Evolutionary conservation across 306 rosid species (phyloP).

Genomic region (Malus asiatica): DNA sequence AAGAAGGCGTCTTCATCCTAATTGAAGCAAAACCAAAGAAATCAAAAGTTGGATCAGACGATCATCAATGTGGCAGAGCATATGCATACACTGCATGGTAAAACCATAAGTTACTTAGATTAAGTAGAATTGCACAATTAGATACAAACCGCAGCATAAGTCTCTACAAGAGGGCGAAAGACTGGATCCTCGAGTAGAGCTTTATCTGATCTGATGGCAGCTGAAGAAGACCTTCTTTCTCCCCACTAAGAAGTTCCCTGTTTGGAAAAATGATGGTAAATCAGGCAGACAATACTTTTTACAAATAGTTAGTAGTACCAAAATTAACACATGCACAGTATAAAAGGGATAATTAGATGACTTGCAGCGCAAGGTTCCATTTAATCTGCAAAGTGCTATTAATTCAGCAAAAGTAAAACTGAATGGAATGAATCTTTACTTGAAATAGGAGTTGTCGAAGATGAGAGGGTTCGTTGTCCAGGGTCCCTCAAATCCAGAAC

Average conservation of each 20-base stretch:
- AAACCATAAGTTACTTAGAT: background rate
- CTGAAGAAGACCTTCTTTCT: slow-evolving; percentile 37
- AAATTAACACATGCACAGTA: background rate
- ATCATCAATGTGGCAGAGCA: background rate
- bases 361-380: background rate
- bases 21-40: background rate
- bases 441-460: slow-evolving; percentile 59
- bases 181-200: slow-evolving; percentile 48
- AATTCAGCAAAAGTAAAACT: background rate
- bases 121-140: background rate
- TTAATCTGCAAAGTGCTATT: background rate
- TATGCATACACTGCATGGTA: background rate
- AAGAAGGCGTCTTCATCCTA: slow-evolving; percentile 50
- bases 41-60: background rate
- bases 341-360: background rate
- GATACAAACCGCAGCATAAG: slow-evolving; percentile 41
- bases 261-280: background rate
- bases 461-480: slow-evolving; percentile 56
- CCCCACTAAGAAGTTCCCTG: slow-evolving; percentile 36
- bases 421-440: slow-evolving; percentile 17
- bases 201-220: slow-evolving; percentile 58
- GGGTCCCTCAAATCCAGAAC: slow-evolving; percentile 66
- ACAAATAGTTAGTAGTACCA: background rate
- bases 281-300: background rate
- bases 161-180: slow-evolving; percentile 56